phyloP scores from a whole-genome alignment of 345 rosid genomes.

The Camelina laxa region DNA sequence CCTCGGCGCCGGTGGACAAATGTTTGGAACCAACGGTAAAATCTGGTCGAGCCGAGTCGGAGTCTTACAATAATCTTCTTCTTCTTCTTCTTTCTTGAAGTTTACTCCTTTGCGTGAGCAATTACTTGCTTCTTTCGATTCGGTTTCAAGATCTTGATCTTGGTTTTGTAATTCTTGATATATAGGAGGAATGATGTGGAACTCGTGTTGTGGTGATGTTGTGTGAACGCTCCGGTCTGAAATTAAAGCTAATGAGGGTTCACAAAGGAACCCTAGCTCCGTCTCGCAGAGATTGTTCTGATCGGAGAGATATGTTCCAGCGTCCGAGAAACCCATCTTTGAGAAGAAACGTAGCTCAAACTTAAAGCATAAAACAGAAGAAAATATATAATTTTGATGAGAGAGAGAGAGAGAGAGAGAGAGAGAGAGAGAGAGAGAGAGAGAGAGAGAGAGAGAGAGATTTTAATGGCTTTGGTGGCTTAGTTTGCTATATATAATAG shows the following conservation, averaged over 20 bases:
- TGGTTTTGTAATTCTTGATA: conserved; percentile 29
- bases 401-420: background rate
- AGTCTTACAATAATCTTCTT: conserved; percentile 49
- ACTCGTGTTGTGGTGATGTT: conserved; percentile 4
- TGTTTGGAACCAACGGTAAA: conserved; percentile 44
- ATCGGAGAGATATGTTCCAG: conserved; percentile 27
- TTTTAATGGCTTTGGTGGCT: conserved; percentile 28
- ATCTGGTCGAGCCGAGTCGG: conserved; percentile 61
- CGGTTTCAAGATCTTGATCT: conserved; percentile 27
- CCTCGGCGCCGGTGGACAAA: conserved; percentile 85
- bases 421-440: background rate
- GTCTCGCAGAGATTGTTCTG: conserved; percentile 29
- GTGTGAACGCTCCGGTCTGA: conserved; percentile 17
- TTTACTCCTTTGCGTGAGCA: background rate
- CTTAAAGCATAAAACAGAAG: conserved; percentile 1
- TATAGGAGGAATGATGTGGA: background rate
- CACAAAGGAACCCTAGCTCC: conserved; percentile 19
- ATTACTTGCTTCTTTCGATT: background rate
- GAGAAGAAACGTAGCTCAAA: conserved; percentile 28
- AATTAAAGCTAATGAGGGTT: conserved; percentile 34
- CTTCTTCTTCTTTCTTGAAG: conserved; percentile 27
- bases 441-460: background rate
- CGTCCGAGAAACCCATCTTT: conserved; percentile 36
- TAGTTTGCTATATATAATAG: conserved; percentile 37
- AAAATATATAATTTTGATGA: conserved; percentile 21